Percentiles rank a stretch among this genome's conserved stretches.
These are phyloP conservation scores for Citrus trifoliata DNA, from an alignment of 345 rosid genomes.

Conservation along the genomic window DNA sequence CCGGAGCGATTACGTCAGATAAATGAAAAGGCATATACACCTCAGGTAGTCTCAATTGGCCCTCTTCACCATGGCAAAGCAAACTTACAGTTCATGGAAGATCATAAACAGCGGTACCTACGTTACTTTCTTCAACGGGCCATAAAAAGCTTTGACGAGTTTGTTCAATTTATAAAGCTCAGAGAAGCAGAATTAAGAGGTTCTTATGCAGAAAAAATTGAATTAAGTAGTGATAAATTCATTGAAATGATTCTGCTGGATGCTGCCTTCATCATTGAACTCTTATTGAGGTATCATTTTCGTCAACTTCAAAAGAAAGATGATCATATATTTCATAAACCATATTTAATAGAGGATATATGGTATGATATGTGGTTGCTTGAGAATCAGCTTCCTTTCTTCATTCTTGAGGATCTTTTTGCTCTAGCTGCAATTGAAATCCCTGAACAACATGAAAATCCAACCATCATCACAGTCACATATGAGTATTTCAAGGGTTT, in stretches of 20 bases:
- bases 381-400: conserved; percentile 15
- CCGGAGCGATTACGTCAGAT: background rate
- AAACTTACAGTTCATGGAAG: conserved; percentile 1
- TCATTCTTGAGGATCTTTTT: conserved; percentile 9
- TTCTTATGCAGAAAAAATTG: conserved; percentile 7
- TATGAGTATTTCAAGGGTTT: background rate
- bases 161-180: background rate
- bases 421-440: background rate
- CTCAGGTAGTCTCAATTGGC: conserved; percentile 19
- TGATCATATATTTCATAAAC: conserved; percentile 5
- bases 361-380: conserved; percentile 7
- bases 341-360: background rate
- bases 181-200: background rate
- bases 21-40: conserved; percentile 5
- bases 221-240: background rate
- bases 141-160: background rate
- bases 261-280: conserved; percentile 6
- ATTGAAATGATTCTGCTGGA: conserved; percentile 7
- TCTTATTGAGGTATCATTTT: background rate
- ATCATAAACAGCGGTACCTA: conserved; percentile 14
- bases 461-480: background rate
- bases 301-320: too few species aligned
- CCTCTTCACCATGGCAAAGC: conserved; percentile 16
- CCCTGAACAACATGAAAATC: background rate
- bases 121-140: background rate